phyloP scores from a whole-genome alignment of 2,329 filamentous ascomycete genomes.

The Fusarium oligoseptatum region DNA sequence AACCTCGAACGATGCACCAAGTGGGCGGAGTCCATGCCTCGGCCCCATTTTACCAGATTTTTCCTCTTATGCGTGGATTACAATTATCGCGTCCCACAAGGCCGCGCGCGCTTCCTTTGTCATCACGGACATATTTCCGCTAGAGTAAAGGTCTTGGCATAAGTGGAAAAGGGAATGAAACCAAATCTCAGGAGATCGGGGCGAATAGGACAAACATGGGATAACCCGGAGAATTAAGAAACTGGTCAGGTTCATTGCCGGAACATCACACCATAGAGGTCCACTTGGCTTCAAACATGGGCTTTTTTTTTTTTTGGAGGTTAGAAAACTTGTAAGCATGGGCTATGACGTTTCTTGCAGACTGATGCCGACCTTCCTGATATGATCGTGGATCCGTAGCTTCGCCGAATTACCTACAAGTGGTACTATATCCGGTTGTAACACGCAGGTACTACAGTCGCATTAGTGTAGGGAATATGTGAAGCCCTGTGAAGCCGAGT shows the following conservation, averaged over 20 bases:
- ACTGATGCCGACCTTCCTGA: neutral
- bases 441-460: neutral
- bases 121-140: constrained; percentile 3
- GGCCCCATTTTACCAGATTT: neutral
- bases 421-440: neutral
- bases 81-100: constrained; percentile 1
- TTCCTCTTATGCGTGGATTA: neutral
- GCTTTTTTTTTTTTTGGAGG: no score
- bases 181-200: constrained; percentile 11
- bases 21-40: neutral
- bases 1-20: neutral
- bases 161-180: neutral
- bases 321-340: neutral
- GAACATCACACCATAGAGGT: neutral
- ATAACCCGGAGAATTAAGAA: neutral
- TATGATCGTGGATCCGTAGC: neutral
- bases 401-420: neutral
- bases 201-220: constrained; percentile 1
- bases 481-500: neutral
- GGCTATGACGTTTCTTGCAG: neutral
- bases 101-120: constrained; percentile 6
- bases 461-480: neutral
- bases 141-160: no score
- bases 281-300: neutral
- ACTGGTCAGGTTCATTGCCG: neutral